Evolutionary conservation across 2,329 filamentous ascomycete genomes (phyloP), one percentile per base, ranked within the genome.

Genomic region (Tolypocladium ovalisporum): DNA sequence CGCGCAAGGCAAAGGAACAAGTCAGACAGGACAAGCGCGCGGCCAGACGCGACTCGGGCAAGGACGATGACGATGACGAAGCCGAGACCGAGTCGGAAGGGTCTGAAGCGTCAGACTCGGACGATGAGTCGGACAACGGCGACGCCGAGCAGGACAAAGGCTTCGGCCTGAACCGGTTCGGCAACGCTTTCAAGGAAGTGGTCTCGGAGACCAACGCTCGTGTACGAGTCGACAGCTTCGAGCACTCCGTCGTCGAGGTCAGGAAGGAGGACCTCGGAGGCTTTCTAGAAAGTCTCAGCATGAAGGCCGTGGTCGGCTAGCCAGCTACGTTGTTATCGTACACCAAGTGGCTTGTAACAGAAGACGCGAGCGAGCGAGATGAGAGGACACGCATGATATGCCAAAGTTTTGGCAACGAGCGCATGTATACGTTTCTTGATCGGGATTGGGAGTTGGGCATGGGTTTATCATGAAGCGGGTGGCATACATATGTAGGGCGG

Each of bases 211-310:
- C 93, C 19, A 94, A 87, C 59, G 90, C 93, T 0, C 77, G 92
- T 19, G 91, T 97, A 24, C 79, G 91, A 59, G 95, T 97, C 68
- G 94, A 99, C 73, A 95, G 89, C 71, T 99, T 99, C 67, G 94
- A 99, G 73, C 90, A 96, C 70, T 96, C 90, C 67, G 94, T 97
- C 9, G 92, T 97, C 52, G 94, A 99, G 71, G 93, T 99, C n/a
- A 87, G 87, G 73, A 97, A 96, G 76, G 94, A 97, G 69, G 94
- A 97, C 72, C 75, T 99, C 34, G 84, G 85, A 19, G 90, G 87
- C 0, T 99, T 99, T 70, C 76, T 99, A 63, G 94, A 99, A 75
- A 87, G 87, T 57, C 72, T 99, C 68, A 97, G 92, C 73, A 87
- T 91, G 81, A 96, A 95, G 80, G 86, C 86, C 57, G 91, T 97